These are phyloP conservation scores for Talaromyces pinophilus DNA, from an alignment of 2,329 filamentous ascomycete genomes.

Conservation along the genomic window DNA sequence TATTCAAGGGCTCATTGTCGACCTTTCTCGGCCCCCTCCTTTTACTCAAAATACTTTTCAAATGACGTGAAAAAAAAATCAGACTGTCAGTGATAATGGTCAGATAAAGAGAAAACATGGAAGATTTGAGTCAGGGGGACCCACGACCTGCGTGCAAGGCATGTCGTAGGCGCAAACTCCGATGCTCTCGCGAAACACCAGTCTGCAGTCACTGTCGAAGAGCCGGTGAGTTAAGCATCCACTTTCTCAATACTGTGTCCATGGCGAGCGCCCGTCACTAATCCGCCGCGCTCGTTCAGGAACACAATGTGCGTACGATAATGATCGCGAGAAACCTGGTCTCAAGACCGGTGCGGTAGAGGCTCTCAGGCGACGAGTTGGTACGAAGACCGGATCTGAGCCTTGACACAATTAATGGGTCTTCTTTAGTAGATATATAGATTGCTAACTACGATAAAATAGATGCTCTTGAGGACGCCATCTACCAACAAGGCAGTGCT, in stretches of 20 bases:
- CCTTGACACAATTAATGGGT: neutral
- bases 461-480: neutral
- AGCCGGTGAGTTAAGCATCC: neutral
- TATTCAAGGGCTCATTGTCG: neutral
- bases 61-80: neutral
- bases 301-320: conserved; percentile 16
- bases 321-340: conserved; percentile 13
- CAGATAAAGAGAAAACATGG: neutral
- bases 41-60: neutral
- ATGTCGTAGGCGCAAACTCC: conserved; percentile 24
- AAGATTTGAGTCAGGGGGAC: neutral
- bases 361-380: conserved; percentile 1
- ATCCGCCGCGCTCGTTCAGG: neutral
- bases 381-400: conserved; percentile 1
- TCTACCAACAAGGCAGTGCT: neutral
- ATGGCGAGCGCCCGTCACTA: neutral
- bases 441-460: neutral
- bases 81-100: neutral
- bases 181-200: conserved; percentile 23
- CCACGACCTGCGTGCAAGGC: conserved; percentile 19
- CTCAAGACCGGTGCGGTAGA: conserved; percentile 24
- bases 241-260: neutral
- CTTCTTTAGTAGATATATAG: neutral
- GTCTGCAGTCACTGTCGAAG: conserved; percentile 21
- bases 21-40: neutral